These are phyloP conservation scores for Aspergillus sp. DNA, from an alignment of 2,329 filamentous ascomycete genomes.

Conservation along the genomic window DNA sequence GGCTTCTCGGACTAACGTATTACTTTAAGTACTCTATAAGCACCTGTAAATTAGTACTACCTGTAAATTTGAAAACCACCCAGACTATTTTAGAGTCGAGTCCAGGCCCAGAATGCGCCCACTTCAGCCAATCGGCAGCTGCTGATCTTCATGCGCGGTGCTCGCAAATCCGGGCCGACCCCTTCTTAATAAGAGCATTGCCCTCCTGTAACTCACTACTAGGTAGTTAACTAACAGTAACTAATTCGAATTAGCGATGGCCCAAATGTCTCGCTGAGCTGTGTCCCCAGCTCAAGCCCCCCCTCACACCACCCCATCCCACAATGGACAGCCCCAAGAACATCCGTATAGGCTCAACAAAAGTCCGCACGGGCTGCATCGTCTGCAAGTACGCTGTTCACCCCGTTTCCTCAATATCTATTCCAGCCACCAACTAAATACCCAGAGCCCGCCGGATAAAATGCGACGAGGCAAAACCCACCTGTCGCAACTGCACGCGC, in stretches of 20 bases:
- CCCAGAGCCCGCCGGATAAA: constrained; percentile 11
- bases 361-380: constrained; percentile 10
- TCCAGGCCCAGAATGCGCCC: too few relatives aligned
- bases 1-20: neutral
- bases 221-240: too few relatives aligned
- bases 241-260: too few relatives aligned
- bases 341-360: constrained; percentile 6
- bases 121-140: neutral
- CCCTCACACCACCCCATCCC: neutral
- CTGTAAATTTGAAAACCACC: neutral
- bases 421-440: neutral
- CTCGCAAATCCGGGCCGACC: too few relatives aligned
- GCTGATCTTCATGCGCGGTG: neutral
- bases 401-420: too few relatives aligned
- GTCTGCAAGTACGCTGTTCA: constrained; percentile 6
- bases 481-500: constrained; percentile 10
- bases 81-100: neutral
- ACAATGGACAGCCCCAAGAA: neutral
- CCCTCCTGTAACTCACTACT: too few relatives aligned
- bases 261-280: too few relatives aligned
- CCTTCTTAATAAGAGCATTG: too few relatives aligned
- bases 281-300: too few relatives aligned
- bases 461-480: constrained; percentile 13
- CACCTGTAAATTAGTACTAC: neutral
- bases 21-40: neutral